phyloP scores from a whole-genome alignment of 805 yeast genomes.

The Millerozyma acaciae region DNA sequence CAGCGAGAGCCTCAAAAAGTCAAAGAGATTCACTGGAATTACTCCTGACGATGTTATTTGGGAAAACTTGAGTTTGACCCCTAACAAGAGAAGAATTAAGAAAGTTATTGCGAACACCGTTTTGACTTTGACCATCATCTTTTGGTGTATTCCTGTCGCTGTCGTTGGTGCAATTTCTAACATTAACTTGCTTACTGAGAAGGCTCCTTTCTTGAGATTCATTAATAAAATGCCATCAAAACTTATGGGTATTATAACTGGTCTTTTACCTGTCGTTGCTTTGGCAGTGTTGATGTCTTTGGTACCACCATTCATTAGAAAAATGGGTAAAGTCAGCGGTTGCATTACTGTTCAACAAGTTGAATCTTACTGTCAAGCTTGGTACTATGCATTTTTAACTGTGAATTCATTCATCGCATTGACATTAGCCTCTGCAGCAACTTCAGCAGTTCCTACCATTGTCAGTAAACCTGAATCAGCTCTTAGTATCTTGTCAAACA shows the following conservation, averaged over 20 bases:
- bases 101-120: constrained; percentile 57
- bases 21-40: constrained; percentile 54
- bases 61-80: constrained; percentile 64
- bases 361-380: constrained; percentile 79
- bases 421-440: constrained; percentile 78
- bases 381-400: constrained; percentile 89
- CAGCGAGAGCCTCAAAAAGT: constrained; percentile 43
- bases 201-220: constrained; percentile 49
- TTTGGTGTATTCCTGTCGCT: constrained; percentile 77
- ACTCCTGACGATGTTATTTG: constrained; percentile 84
- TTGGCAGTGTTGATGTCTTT: constrained; percentile 63
- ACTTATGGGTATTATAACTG: constrained; percentile 62
- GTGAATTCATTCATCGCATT: constrained; percentile 83
- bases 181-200: constrained; percentile 54
- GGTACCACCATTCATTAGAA: constrained; percentile 61
- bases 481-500: constrained; percentile 67
- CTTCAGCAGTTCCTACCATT: constrained; percentile 72
- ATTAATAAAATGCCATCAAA: constrained; percentile 52
- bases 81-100: constrained; percentile 55
- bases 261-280: constrained; percentile 64
- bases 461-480: constrained; percentile 64
- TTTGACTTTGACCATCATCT: constrained; percentile 55
- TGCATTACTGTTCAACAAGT: constrained; percentile 64
- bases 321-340: constrained; percentile 73
- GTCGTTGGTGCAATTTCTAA: constrained; percentile 75